Base-by-base conservation (phyloP, 805 yeast genomes). In the Spathaspora sp. region DNA sequence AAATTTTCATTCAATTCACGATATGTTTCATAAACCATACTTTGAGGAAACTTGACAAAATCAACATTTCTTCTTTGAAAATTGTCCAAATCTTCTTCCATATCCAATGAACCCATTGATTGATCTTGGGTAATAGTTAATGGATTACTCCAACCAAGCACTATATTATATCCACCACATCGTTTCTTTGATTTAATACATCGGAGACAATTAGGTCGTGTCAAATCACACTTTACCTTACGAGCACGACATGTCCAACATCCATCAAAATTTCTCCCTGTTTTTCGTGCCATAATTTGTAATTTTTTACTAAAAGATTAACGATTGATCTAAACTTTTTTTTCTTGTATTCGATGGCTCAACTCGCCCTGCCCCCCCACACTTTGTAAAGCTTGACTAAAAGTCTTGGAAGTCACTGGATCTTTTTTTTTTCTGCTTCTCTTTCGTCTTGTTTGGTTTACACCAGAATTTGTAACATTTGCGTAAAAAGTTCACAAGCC, bases 201-300 rank as follows among this genome's bases (percentile, higher is more conserved):
- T 49, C 83, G 66, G 31, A 57, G 46, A 57, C 85, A 81, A 16
- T 52, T 55, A 1, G 85, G 85, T 49, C 67, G 66, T 3, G 62
- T 54, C 11, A 76, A 69, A 59, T 79, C 85, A 63, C 85, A 81
- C 59, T 79, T 79, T 56, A 80, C 78, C 55, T 79, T 80, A 23
- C 84, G 65, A 19, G 66, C 59, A 39, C 85, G 66, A 56, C 85
- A 81, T 6, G 85, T 81, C 70, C 80, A 77, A 61, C 85, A 81
- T 3, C 85, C 85, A 44, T 75, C 67, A 60, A 79, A 79, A 47
- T 64, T 68, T 45, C 78, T 63, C 19, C 64, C 65, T n/a, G 40
- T 35, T 47, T 58, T 58, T 17, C 59, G 60, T 20, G 62, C 42
- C 68, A 63, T 65, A 4, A 31, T 14, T 10, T 35, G 16, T 16